Conservation (phyloP, 805 yeast species). For the Wickerhamomyces strasburgensis region DNA sequence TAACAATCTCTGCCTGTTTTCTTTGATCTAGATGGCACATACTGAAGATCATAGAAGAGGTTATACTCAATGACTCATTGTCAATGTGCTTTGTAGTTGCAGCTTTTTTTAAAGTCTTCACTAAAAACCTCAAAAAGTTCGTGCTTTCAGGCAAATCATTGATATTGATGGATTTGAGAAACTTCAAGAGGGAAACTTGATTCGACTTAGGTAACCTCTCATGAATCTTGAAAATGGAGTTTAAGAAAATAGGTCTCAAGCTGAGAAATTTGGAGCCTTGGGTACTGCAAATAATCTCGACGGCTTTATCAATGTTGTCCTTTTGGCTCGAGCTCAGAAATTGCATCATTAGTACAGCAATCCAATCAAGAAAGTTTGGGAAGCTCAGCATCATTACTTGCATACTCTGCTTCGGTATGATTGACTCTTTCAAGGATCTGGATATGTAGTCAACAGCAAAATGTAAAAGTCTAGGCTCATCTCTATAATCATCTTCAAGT, state of each 20-base stretch:
- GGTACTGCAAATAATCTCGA: constrained; percentile 29
- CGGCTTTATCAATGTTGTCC: constrained; percentile 26
- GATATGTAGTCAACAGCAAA: constrained; percentile 35
- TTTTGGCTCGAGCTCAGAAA: constrained; percentile 11
- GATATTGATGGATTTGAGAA: constrained; percentile 23
- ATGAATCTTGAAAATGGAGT: constrained; percentile 38
- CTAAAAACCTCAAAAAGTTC: constrained; percentile 38
- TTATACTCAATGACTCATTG: constrained; percentile 36
- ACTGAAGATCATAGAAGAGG: constrained; percentile 40
- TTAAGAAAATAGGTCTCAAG: constrained; percentile 38
- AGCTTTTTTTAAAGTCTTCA: constrained; percentile 15
- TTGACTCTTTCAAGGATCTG: constrained; percentile 31
- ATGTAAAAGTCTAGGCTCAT: constrained; percentile 33
- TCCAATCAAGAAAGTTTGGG: constrained; percentile 34
- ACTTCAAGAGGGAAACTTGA: constrained; percentile 35
- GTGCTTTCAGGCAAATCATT: constrained; percentile 9
- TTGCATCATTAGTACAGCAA: constrained; percentile 34
- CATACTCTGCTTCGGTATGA: constrained; percentile 36
- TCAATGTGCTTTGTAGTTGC: background rate
- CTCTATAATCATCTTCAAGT: constrained; percentile 41
- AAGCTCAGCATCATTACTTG: constrained; percentile 37
- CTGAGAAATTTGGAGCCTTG: constrained; percentile 36
- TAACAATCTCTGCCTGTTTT: constrained; percentile 35
- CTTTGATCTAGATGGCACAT: constrained; percentile 41
- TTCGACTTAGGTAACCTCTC: constrained; percentile 29